phyloP scores from a whole-genome alignment of 2,329 filamentous ascomycete genomes.

The Fusarium irregulare region DNA sequence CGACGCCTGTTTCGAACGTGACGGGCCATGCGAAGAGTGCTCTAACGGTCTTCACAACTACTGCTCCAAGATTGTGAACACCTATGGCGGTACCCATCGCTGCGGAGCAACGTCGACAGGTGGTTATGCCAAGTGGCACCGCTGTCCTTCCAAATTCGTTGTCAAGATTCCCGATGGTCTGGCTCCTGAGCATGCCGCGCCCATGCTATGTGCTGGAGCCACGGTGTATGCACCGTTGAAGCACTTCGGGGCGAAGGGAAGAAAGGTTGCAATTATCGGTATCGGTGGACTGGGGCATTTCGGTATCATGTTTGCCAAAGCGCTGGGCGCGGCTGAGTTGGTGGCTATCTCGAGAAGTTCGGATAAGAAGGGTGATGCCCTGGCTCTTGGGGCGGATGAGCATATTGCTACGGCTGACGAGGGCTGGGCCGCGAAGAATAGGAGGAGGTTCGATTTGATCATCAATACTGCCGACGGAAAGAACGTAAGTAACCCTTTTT shows the following conservation, averaged over 20 bases:
- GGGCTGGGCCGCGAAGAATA: slow-evolving; percentile 64
- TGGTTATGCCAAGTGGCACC: slow-evolving; percentile 61
- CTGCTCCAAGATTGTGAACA: slow-evolving; percentile 60
- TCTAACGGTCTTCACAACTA: slow-evolving; percentile 75
- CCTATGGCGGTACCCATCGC: slow-evolving; percentile 60
- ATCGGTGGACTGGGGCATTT: slow-evolving; percentile 76
- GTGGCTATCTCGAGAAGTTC: slow-evolving; percentile 68
- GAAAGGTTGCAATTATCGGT: slow-evolving; percentile 75
- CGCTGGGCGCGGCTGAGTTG: slow-evolving; percentile 68
- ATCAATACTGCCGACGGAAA: slow-evolving; percentile 67
- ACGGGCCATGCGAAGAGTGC: slow-evolving; percentile 54
- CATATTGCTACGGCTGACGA: slow-evolving; percentile 64
- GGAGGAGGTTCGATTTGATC: slow-evolving; percentile 75
- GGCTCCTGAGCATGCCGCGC: slow-evolving; percentile 69
- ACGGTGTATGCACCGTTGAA: slow-evolving; percentile 82
- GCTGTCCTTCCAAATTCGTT: slow-evolving; percentile 51
- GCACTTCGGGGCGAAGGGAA: slow-evolving; percentile 54
- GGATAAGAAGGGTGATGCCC: slow-evolving; percentile 66
- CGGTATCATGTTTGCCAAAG: slow-evolving; percentile 73
- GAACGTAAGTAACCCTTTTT: background rate
- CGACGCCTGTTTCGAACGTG: slow-evolving; percentile 69
- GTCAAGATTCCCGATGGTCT: slow-evolving; percentile 80
- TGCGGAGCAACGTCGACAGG: slow-evolving; percentile 58
- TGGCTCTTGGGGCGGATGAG: slow-evolving; percentile 65
- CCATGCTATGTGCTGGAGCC: slow-evolving; percentile 85